Evolutionary conservation across 129 eudicot species (phyloP), one percentile per base, ranked within the genome.

Genomic region (Tagetes erecta): DNA sequence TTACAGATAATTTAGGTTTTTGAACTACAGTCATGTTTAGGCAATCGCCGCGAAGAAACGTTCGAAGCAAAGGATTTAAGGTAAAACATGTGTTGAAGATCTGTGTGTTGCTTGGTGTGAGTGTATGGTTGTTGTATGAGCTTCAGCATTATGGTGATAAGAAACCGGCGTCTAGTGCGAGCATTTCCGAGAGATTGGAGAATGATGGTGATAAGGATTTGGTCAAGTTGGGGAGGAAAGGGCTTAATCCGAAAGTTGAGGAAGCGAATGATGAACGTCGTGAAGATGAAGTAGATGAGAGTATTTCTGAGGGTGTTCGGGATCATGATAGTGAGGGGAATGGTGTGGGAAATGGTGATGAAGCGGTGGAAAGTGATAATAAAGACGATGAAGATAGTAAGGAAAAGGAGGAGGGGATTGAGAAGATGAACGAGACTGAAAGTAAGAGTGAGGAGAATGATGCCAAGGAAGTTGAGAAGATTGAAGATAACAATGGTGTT

Each of bases 71-170:
- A 77, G 98, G 96, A 27, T 82, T 92, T 38, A 92, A 92, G 80
- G 90, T 92, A 55, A 92, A 92, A 83, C 98, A 89, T 79, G 96
- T 84, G 31, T 74, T 89, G 40, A 96, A 92, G 73, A 70, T 92
- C 70, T 70, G 86, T 80, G 70, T 89, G 30, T 71, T 92, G 75
- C 74, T 89, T 34, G 98, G 88, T 42, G 85, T 92, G 63, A 77
- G 92, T 68, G 65, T 89, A 33, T 92, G 96, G 98, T 64, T 92
- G 75, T 83, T 92, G 42, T 92, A 92, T 72, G 96, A 89, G 78
- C 82, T 92, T 45, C 92, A 84, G 74, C 88, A 86, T 31, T 84
- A 96, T 5, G 67, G 67, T 35, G 36, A 13, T 12, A 89, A 84
- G 81, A 86, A 80, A 37, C 67, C 78, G 3, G 76, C 78, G 9